Percentiles rank a stretch among this genome's conserved stretches.
These are phyloP conservation scores for Puccinia brachypodii DNA, from an alignment of 1,284 basidiomycete species.

Conservation along the genomic window DNA sequence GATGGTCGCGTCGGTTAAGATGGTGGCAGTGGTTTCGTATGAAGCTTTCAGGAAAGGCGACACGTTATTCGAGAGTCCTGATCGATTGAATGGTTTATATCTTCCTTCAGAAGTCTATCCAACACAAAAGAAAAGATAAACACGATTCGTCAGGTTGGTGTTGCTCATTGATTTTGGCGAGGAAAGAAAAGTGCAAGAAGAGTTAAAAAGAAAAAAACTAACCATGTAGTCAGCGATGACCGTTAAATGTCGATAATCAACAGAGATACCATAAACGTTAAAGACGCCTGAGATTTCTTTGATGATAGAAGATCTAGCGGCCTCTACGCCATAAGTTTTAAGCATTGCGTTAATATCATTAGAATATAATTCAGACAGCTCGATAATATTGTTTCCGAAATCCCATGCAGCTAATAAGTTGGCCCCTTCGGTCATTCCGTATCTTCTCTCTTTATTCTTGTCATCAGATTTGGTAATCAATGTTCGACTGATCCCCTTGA, in stretches of 20 bases:
- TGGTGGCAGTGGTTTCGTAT: conserved; percentile 94
- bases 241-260: conserved; percentile 90
- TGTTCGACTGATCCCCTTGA: conserved; percentile 67
- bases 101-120: conserved; percentile 92
- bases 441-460: conserved; percentile 51
- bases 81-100: conserved; percentile 96
- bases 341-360: conserved; percentile 95
- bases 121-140: neutral
- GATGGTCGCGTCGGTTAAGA: conserved; percentile 89
- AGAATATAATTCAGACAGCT: conserved; percentile 80
- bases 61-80: conserved; percentile 84
- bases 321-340: conserved; percentile 70
- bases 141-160: neutral
- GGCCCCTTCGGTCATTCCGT: conserved; percentile 69
- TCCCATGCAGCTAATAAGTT: conserved; percentile 91
- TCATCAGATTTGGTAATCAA: conserved; percentile 48
- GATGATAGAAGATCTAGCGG: conserved; percentile 59
- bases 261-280: conserved; percentile 94
- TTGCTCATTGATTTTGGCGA: neutral
- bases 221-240: conserved; percentile 99
- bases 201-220: conserved; percentile 54
- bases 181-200: neutral
- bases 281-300: conserved; percentile 88
- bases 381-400: conserved; percentile 75
- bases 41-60: conserved; percentile 95